These are phyloP conservation scores for Suhomyces bribrorum DNA, from an alignment of 1,139 yeast genomes.

Conservation along the genomic window DNA sequence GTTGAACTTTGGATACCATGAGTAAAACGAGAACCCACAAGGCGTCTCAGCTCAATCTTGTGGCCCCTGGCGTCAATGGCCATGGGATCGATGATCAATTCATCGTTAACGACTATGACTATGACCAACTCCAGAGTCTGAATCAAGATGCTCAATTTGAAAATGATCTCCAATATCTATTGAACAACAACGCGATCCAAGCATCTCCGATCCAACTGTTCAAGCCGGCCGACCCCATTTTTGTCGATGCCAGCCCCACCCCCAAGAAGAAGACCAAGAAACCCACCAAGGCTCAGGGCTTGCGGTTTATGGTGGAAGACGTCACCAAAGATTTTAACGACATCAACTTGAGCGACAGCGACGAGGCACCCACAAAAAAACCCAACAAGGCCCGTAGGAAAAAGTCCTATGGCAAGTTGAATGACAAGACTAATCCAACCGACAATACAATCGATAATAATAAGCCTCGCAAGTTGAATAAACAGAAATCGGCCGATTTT, in stretches of 20 bases:
- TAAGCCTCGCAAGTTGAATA: constrained; percentile 10
- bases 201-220: constrained; percentile 6
- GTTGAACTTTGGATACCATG: constrained; percentile 1
- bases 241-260: constrained; percentile 1
- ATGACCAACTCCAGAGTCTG: constrained; percentile 15
- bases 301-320: constrained; percentile 17
- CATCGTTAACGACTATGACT: constrained; percentile 21
- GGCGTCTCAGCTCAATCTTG: constrained; percentile 2
- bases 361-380: constrained; percentile 16
- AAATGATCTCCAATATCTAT: constrained; percentile 24
- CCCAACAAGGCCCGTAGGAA: constrained; percentile 3
- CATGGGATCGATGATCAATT: constrained; percentile 6
- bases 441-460: constrained; percentile 1
- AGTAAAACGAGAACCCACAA: constrained; percentile 8
- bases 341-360: constrained; percentile 26
- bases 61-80: constrained; percentile 3
- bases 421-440: neutral
- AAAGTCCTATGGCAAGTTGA: constrained; percentile 14
- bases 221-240: neutral
- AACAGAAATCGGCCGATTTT: constrained; percentile 16
- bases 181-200: constrained; percentile 7
- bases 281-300: neutral
- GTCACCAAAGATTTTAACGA: constrained; percentile 29
- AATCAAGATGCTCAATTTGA: constrained; percentile 23
- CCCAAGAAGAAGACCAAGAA: constrained; percentile 3